Conservation (phyloP, 768 basidiomycete species). For the Pisolithus orientalis region DNA sequence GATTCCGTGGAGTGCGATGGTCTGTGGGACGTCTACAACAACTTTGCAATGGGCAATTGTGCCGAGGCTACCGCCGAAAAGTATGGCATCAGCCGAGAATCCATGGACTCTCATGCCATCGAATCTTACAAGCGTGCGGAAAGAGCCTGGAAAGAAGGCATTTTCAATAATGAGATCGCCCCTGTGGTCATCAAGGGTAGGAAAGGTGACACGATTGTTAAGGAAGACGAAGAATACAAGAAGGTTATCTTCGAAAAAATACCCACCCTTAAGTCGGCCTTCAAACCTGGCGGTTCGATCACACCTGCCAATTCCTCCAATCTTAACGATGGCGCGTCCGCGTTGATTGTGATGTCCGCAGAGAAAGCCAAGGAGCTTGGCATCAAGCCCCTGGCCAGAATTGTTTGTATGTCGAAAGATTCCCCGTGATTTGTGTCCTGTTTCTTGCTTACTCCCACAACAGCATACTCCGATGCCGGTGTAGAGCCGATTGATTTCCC, state of each 20-base stretch:
- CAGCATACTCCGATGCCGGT: conserved; percentile 96
- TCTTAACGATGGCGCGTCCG: conserved; percentile 94
- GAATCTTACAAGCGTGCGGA: conserved; percentile 94
- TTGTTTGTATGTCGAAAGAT: conserved; percentile 67
- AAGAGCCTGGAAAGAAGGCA: conserved; percentile 82
- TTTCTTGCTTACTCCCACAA: conserved; percentile 1
- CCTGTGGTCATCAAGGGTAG: conserved; percentile 89
- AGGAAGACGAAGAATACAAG: conserved; percentile 98
- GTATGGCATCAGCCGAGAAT: conserved; percentile 76
- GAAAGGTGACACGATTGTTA: conserved; percentile 85
- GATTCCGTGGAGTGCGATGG: conserved; percentile 92
- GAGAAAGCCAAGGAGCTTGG: conserved; percentile 90
- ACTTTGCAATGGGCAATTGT: conserved; percentile 98
- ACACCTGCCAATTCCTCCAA: conserved; percentile 96
- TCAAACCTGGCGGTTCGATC: conserved; percentile 84
- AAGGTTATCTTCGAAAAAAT: conserved; percentile 94
- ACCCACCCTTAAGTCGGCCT: conserved; percentile 80
- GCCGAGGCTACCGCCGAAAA: conserved; percentile 83
- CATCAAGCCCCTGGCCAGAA: conserved; percentile 86
- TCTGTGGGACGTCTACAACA: conserved; percentile 95
- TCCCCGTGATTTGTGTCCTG: background rate
- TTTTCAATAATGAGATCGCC: conserved; percentile 82
- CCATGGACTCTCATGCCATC: conserved; percentile 86
- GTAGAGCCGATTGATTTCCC: conserved; percentile 98
- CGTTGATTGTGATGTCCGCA: conserved; percentile 90